Base-by-base conservation (phyloP, 768 basidiomycete genomes). In the Termitomyces sp. region DNA sequence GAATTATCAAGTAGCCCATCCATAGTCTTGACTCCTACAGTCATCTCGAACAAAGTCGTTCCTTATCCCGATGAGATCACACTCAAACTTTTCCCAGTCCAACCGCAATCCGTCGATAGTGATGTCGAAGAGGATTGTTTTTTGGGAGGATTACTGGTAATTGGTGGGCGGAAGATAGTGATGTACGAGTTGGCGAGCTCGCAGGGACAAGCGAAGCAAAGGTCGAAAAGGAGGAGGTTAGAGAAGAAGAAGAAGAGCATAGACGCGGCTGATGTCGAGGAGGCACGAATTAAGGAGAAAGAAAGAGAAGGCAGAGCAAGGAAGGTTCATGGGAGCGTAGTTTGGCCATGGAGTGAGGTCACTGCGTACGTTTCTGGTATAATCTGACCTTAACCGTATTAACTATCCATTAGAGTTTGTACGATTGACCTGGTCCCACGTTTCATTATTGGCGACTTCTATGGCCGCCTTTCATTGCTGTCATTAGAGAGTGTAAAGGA, bases 331-430 rank as follows among this genome's bases (percentile, higher is more conserved):
- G 83, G 82, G 0, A 67, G 69, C 38, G 77, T 91, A 16, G 80
- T 84, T 14, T 92, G 91, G 91, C 89, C 89, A 8, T 92, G 88
- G 85, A 82, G 79, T 59, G 82, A 85, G 60, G 76, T 93, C 43
- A 77, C 83, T 61, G 83, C 87, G 91, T 93, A 68, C 64, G 59
- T 56, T 28, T 23, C 16, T 73, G 4, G 33, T 26, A 12, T 23
- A 28, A 52, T 16, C 56, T 10, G 36, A 40, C 2, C 38, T n/a
- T 50, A 46, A 32, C 57, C 14, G 33, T 36, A 20, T 43, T 32
- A 33, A 59, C 16, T 46, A 7, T 59, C 52, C 56, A 30, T 44
- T 58, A 32, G 87, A 26, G 82, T 81, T 70, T 84, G 81, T 61
- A 63, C 74, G 9, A 66, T 87, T 28, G 83, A 82, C 40, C 70